Evolutionary conservation across 306 rosid genomes (phyloP), one percentile per base, ranked within the genome.

Genomic region (Alnus rubra): DNA sequence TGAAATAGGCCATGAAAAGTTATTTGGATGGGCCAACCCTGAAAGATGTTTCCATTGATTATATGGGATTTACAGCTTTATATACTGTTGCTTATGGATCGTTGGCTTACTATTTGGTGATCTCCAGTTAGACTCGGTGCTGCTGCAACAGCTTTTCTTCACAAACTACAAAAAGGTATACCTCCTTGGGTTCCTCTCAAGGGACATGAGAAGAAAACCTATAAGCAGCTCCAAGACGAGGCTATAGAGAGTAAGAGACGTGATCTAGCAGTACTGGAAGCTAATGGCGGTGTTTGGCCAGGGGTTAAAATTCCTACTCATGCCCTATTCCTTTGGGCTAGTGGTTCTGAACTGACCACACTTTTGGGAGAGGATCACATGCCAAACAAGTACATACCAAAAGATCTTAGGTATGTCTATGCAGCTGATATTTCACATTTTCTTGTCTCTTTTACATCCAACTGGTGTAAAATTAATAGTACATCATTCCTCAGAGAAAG

Each of bases 121-220:
- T 78, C 56, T 88, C 67, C 79, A 91, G 98, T 91, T 84, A 88
- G 95, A 83, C 82, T 92, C 0, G 94, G 82, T 68, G 97, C 98
- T 79, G 82, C 92, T 45, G 98, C 97, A 35, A 93, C 97, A 75
- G 96, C 96, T 78, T 81, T 92, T 64, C 83, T 92, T 81, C 98
- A 90, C 87, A 95, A 95, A 82, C 88, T 95, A 53, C 98, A 91
- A 56, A 95, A 85, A 8, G 98, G 98, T 47, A 88, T 92, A 71
- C 90, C 98, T 49, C 98, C 98, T 5, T 95, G 98, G 98, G 94
- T 95, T 88, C 98, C 98, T 68, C 83, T 92, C 19, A 95, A 92
- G 84, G 98, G 98, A 72, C 84, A 28, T 59, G 98, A 95, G 81
- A 59, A 84, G 80, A 95, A 95, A 85, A 88, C 96, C 42, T 92